Conservation (phyloP, 2,329 filamentous ascomycete genomes). For the Fusarium chlamydosporum region DNA sequence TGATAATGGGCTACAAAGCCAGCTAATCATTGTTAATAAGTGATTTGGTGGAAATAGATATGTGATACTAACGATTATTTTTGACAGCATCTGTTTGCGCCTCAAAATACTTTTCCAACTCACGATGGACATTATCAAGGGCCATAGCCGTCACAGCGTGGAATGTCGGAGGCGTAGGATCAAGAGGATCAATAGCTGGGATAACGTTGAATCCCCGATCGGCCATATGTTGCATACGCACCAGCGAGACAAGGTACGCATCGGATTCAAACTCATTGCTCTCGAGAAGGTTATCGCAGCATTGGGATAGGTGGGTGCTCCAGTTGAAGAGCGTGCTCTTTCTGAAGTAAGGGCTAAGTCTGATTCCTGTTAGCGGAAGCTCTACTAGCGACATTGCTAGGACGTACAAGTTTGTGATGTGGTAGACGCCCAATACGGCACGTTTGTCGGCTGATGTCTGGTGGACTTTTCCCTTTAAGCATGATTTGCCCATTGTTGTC, state of each 20-base stretch:
- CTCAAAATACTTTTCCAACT: constrained; percentile 52
- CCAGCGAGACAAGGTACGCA: constrained; percentile 51
- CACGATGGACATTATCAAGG: constrained; percentile 53
- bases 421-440: constrained; percentile 59
- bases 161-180: constrained; percentile 41
- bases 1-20: constrained; percentile 56
- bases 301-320: constrained; percentile 54
- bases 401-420: constrained; percentile 55
- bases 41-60: rapidly evolving
- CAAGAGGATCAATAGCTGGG: constrained; percentile 44
- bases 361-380: background rate
- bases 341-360: constrained; percentile 48
- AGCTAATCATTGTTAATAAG: constrained; percentile 40
- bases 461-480: constrained; percentile 27
- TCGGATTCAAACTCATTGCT: constrained; percentile 54
- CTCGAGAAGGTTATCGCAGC: constrained; percentile 52
- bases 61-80: constrained; percentile 35
- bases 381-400: rapidly evolving
- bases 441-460: constrained; percentile 58
- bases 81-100: constrained; percentile 43
- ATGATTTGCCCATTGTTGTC: constrained; percentile 40
- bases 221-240: constrained; percentile 55
- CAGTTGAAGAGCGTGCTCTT: constrained; percentile 53
- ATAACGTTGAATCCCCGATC: constrained; percentile 50
- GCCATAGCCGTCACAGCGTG: constrained; percentile 53